Evolutionary conservation across 2,329 filamentous ascomycete genomes (phyloP), one percentile per base, ranked within the genome.

Genomic region (Botryotinia globosa): DNA sequence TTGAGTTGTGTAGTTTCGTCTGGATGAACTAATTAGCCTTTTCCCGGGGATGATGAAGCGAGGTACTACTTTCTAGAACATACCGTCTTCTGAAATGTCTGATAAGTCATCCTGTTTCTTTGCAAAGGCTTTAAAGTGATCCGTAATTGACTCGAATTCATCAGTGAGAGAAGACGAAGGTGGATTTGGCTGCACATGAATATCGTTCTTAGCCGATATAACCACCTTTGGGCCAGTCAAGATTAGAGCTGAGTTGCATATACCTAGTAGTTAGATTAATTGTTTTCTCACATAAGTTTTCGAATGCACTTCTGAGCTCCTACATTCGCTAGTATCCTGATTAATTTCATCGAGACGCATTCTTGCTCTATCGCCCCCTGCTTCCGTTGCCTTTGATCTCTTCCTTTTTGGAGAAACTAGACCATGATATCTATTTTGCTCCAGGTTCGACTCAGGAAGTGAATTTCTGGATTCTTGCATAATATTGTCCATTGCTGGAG

Each of bases 151-250:
- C 1, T 44, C 7, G 18, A 18, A 7, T 22, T 34, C 20, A 6
- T 22, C 25, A 9, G 9, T 10, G 29, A 34, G 18, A 9, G 32
- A 37, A 59, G 32, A 34, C 32, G 10, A 61, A 61, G 20, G 10
- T n/a, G 12, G 5, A 12, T 2, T 37, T 8, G 32, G 2, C 56
- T 22, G 56, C 32, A 25, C 10, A 25, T 10, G 8, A 2, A 37
- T 37, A 61, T 61, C 3, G 1, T 16, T 37, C 10, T 37, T 37
- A 1, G 18, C 0, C 2, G 1, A 25, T 1, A 14, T 3, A 5
- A 25, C 14, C 3, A 7, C 14, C 0, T 12, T 14, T 61, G 4
- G 1, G 32, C 1, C 10, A 9, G 8, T 2, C 18, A 22, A 1
- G 22, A 25, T 8, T 3, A 22, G n/a, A 8, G 1, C 58, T 39